phyloP scores from a whole-genome alignment of 2,329 filamentous ascomycete genomes.

The Gnomoniopsis sp. region DNA sequence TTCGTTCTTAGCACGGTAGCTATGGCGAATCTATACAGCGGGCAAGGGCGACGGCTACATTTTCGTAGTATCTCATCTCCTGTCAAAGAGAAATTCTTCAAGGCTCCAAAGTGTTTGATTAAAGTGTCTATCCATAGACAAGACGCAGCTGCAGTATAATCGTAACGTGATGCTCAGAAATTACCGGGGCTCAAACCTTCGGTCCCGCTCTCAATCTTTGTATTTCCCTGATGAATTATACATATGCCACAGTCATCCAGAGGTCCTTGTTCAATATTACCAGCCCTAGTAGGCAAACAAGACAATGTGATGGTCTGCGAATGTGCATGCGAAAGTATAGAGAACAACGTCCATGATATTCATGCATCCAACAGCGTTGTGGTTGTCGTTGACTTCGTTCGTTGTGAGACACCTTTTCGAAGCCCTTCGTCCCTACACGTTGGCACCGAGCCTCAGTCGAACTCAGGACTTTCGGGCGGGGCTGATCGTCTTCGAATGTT shows the following conservation, averaged over 20 bases:
- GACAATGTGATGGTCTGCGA: background rate
- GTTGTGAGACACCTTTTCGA: no score
- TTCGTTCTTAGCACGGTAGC: no score
- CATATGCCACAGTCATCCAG: conserved; percentile 8
- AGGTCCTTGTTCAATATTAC: background rate
- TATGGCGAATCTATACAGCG: no score
- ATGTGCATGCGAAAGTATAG: background rate
- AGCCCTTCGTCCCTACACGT: no score
- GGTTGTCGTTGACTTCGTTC: background rate
- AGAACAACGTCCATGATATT: background rate
- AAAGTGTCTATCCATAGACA: background rate
- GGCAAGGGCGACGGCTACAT: background rate
- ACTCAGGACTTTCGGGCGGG: background rate
- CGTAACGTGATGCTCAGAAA: conserved; percentile 5
- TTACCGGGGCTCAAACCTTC: background rate
- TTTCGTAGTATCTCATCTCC: background rate
- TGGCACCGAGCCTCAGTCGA: background rate
- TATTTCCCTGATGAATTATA: background rate
- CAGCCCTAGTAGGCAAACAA: background rate
- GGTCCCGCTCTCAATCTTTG: background rate
- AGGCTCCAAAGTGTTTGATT: background rate
- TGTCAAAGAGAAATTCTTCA: no score
- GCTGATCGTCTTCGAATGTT: background rate
- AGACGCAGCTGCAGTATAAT: background rate
- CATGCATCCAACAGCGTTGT: background rate